Evolutionary conservation across 2,329 filamentous ascomycete genomes (phyloP).

Genomic region (Colletotrichum chlorophyti): DNA sequence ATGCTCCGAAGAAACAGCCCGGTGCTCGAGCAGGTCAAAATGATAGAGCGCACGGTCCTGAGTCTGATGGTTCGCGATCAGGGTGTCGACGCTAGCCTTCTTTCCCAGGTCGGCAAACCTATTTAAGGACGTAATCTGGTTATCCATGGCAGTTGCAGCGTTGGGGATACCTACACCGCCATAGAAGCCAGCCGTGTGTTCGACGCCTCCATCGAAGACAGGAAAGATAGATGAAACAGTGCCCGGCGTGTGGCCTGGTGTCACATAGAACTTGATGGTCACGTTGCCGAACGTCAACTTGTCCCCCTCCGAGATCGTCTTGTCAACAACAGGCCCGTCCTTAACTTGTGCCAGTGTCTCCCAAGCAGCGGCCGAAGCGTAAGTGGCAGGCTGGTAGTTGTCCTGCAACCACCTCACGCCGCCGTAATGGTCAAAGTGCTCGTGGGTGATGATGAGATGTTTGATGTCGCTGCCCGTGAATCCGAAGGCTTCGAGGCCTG

Average conservation of each 20-base stretch:
- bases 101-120: conserved; percentile 1
- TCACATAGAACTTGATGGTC: conserved; percentile 29
- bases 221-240: conserved; percentile 33
- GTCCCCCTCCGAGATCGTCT: conserved; percentile 1
- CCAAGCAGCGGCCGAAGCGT: conserved; percentile 30
- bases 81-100: conserved; percentile 5
- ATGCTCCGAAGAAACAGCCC: background rate
- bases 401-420: conserved; percentile 35
- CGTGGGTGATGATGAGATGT: conserved; percentile 36
- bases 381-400: conserved; percentile 28
- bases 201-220: conserved; percentile 29
- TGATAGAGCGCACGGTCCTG: conserved; percentile 9
- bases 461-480: conserved; percentile 36
- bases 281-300: conserved; percentile 33
- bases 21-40: conserved; percentile 10
- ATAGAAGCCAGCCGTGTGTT: conserved; percentile 33
- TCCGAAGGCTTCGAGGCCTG: conserved; percentile 26
- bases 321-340: background rate
- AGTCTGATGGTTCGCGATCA: conserved; percentile 15
- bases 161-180: conserved; percentile 32
- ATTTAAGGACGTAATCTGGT: conserved; percentile 27
- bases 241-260: conserved; percentile 34
- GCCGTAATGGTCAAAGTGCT: conserved; percentile 38
- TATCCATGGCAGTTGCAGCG: conserved; percentile 27
- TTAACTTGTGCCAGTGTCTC: background rate